Evolutionary conservation across 139 green algal species (phyloP).

Genomic region (Chlorella sp.): DNA sequence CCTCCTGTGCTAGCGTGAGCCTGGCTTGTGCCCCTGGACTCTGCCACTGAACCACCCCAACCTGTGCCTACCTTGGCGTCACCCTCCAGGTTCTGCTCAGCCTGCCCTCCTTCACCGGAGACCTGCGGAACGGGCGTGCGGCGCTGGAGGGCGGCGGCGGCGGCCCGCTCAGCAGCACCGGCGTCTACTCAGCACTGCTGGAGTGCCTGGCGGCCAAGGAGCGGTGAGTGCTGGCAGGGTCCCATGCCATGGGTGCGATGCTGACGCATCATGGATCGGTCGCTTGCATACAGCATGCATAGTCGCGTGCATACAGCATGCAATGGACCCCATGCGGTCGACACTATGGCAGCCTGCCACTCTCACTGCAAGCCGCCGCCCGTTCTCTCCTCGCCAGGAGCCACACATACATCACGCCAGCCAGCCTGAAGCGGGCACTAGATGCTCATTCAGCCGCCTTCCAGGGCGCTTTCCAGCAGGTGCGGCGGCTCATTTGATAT

Average conservation of each 20-base stretch:
- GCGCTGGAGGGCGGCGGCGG: not conserved
- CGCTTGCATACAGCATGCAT: too few species aligned
- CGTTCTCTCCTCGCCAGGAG: not conserved
- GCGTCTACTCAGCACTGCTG: slow-evolving; percentile 16
- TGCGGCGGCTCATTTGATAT: not conserved
- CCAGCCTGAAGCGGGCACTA: slow-evolving; percentile 56
- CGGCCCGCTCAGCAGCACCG: not conserved
- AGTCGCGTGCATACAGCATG: too few species aligned
- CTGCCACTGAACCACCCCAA: too few species aligned
- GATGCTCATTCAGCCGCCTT: slow-evolving; percentile 59
- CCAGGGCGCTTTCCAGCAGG: slow-evolving; percentile 65
- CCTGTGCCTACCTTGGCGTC: too few species aligned
- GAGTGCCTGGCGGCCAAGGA: slow-evolving; percentile 25
- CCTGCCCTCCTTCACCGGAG: slow-evolving; percentile 53
- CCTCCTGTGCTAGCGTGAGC: too few species aligned
- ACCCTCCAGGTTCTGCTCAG: slow-evolving; percentile 61
- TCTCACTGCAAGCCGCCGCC: too few species aligned
- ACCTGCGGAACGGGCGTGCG: slow-evolving; percentile 51
- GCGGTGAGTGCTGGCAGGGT: not conserved
- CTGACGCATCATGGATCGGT: too few species aligned
- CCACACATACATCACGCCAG: slow-evolving; percentile 25
- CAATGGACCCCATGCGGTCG: too few species aligned
- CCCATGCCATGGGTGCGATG: too few species aligned
- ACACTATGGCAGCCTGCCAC: too few species aligned
- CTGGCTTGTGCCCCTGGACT: too few species aligned